Conservation (phyloP, 73 alveolate genomes). For the Effrenium voratum region DNA sequence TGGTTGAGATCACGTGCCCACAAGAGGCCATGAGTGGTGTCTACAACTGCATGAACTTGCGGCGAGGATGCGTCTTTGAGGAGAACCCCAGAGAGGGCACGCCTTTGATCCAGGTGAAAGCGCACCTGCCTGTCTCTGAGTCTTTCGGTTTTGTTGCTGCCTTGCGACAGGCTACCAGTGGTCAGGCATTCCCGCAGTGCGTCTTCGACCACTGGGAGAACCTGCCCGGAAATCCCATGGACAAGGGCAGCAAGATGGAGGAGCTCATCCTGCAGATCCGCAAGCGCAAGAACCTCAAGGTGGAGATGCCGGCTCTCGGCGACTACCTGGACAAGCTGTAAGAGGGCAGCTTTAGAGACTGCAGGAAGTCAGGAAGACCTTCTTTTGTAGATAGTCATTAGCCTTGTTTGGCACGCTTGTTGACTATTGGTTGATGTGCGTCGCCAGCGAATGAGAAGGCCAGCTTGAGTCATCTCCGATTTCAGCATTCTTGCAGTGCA, state of each 20-base stretch:
- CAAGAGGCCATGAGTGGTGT: constrained; percentile 99
- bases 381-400: too few species aligned
- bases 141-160: constrained; percentile 99
- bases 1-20: constrained; percentile 99
- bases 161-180: constrained; percentile 99
- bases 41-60: constrained; percentile 98
- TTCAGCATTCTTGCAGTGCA: too few species aligned
- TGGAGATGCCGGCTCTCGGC: constrained; percentile 97
- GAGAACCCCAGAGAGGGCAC: constrained; percentile 99
- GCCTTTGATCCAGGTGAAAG: constrained; percentile 97
- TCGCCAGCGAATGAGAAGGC: too few species aligned
- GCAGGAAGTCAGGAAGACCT: too few species aligned
- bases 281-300: constrained; percentile 98
- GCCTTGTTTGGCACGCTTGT: too few species aligned
- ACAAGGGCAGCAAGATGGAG: constrained; percentile 96
- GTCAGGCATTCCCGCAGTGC: constrained; percentile 99
- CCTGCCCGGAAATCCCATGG: constrained; percentile 96
- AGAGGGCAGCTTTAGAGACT: too few species aligned
- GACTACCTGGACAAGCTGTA: constrained; percentile 98
- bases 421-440: too few species aligned
- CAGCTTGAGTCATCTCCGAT: too few species aligned
- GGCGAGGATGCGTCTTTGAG: constrained; percentile 99
- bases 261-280: constrained; percentile 96
- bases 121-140: constrained; percentile 99
- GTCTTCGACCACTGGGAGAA: constrained; percentile 99